These are phyloP conservation scores for Trifolium dubium DNA, from an alignment of 306 rosid genomes.

Conservation along the genomic window DNA sequence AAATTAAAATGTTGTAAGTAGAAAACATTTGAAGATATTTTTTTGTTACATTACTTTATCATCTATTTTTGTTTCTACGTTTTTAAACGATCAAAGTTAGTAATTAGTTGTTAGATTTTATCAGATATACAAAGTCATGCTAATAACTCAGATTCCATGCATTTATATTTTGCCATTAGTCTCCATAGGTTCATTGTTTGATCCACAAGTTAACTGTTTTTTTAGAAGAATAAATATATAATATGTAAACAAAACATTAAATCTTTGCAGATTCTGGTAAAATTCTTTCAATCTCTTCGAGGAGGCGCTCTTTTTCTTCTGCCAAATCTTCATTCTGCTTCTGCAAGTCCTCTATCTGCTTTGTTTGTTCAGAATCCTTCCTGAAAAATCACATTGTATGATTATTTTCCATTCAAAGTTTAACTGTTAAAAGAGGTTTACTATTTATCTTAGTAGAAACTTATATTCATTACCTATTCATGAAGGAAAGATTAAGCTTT, in stretches of 20 bases:
- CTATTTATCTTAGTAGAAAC: background rate
- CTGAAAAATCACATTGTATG: conserved; percentile 49
- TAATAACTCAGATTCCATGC: conserved; percentile 32
- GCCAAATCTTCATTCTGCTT: conserved; percentile 82
- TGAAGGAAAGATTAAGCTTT: conserved; percentile 87
- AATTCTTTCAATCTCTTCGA: conserved; percentile 85
- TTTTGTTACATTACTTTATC: too few relatives aligned
- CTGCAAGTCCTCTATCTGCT: conserved; percentile 94
- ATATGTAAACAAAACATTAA: conserved; percentile 35
- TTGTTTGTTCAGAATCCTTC: conserved; percentile 98
- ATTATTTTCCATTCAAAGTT: background rate
- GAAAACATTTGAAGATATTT: too few relatives aligned
- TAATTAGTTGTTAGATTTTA: background rate
- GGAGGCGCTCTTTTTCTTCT: conserved; percentile 81
- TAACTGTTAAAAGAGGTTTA: background rate
- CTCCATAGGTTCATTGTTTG: conserved; percentile 32
- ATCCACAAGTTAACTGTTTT: conserved; percentile 18
- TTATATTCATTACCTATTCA: conserved; percentile 74
- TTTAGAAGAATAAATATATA: background rate
- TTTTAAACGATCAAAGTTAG: too few relatives aligned
- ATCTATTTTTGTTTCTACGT: too few relatives aligned
- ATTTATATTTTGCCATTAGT: conserved; percentile 29
- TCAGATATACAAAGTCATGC: conserved; percentile 23
- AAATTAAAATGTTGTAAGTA: too few relatives aligned
- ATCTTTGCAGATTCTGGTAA: conserved; percentile 63